These are phyloP conservation scores for Suillus subaureus DNA, from an alignment of 768 basidiomycete species.

Conservation along the genomic window DNA sequence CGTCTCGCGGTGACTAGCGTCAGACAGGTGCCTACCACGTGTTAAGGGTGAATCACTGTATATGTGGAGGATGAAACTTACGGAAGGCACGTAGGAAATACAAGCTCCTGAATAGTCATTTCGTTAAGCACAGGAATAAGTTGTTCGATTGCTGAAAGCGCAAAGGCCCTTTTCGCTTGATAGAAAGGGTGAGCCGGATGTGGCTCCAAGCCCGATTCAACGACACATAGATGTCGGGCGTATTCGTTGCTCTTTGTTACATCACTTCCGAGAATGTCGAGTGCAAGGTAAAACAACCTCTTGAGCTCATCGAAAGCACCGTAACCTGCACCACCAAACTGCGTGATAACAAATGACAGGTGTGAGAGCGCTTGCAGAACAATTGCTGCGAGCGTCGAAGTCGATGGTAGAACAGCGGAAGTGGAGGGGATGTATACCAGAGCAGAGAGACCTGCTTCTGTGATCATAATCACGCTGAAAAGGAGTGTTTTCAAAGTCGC, in stretches of 20 bases:
- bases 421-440: conserved; percentile 53
- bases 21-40: conserved; percentile 55
- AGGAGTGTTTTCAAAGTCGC: conserved; percentile 69
- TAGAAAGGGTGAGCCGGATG: conserved; percentile 24
- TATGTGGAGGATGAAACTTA: conserved; percentile 38
- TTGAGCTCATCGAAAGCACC: conserved; percentile 73
- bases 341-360: conserved; percentile 75
- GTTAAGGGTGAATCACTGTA: background rate
- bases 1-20: conserved; percentile 64
- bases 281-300: conserved; percentile 71
- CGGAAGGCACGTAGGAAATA: conserved; percentile 69
- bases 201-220: conserved; percentile 28
- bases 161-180: conserved; percentile 55
- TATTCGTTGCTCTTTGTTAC: conserved; percentile 39
- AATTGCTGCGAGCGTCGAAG: conserved; percentile 53
- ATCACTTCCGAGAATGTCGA: conserved; percentile 66
- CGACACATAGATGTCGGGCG: conserved; percentile 39
- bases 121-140: conserved; percentile 63
- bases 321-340: conserved; percentile 67
- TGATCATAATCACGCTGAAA: conserved; percentile 73
- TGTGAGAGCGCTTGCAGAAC: conserved; percentile 61
- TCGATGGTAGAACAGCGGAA: conserved; percentile 29
- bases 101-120: conserved; percentile 51
- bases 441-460: conserved; percentile 60
- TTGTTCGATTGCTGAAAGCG: conserved; percentile 77